phyloP scores from a whole-genome alignment of 495 filamentous ascomycete species.

The Penicillium pulvis region DNA sequence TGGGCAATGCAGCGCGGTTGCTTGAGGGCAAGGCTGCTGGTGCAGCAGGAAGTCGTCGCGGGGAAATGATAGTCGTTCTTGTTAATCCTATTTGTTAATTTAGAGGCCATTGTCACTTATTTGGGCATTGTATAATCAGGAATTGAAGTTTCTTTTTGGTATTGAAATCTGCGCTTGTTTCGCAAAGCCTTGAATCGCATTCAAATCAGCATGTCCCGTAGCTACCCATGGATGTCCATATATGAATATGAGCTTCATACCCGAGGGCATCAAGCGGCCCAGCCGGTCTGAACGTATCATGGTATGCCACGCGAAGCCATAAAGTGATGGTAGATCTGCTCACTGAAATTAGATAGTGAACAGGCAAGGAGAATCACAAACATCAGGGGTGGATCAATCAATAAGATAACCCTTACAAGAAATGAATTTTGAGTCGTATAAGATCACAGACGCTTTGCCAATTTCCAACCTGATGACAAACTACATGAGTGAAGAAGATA shows the following conservation, averaged over 20 bases:
- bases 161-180: neutral
- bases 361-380: slow-evolving; percentile 3
- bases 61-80: slow-evolving; percentile 39
- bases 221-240: neutral
- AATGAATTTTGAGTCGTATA: slow-evolving; percentile 32
- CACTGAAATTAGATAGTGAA: neutral
- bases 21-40: slow-evolving; percentile 33
- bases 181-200: neutral
- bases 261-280: neutral
- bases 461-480: slow-evolving; percentile 37
- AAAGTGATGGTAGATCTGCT: neutral
- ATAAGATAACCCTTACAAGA: slow-evolving; percentile 32
- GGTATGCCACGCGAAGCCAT: neutral
- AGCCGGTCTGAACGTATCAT: neutral
- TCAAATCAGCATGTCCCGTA: neutral
- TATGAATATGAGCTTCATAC: neutral
- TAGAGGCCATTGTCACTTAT: neutral
- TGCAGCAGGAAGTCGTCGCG: slow-evolving; percentile 27
- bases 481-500: slow-evolving; percentile 36
- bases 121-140: neutral
- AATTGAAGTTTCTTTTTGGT: neutral
- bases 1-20: slow-evolving; percentile 31
- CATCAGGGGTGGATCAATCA: slow-evolving; percentile 18
- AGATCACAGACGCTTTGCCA: slow-evolving; percentile 34
- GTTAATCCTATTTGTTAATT: slow-evolving; percentile 27